Evolutionary conservation across 139 green algal genomes (phyloP), one percentile per base, ranked within the genome.

Genomic region (Chlamydomonas incerta): DNA sequence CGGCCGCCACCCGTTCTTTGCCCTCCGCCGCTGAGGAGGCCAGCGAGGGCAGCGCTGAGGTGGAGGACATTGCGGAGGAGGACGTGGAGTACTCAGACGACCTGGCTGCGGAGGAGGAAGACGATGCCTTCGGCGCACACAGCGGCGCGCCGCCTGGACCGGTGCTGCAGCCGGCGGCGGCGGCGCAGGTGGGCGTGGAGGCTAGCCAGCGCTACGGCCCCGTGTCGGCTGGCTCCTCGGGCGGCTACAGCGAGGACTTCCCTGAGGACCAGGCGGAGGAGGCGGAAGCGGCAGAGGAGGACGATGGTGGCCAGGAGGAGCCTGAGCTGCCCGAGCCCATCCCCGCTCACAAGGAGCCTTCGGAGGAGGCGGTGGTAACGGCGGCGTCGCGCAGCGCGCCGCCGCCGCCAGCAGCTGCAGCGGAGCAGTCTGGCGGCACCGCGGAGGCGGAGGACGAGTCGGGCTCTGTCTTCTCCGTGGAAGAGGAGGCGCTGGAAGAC

Each of bases 191-290:
- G 31, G 79, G 37, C 28, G 3, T 75, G n/a, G 79, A 85, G 47
- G 79, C 68, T 31, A 75, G 79, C 79, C 63, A 75, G 79, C 79
- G 79, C 24, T 85, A 85, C 66, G 79, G 79, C 34, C 79, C 79
- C n/a, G 47, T 66, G 21, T 75, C 79, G 0, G 23, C 68, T 17
- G 33, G 28, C 37, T 74, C 41, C 50, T 75, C 79, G 0, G 26
- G 31, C 26, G 31, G 23, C 31, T 85, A 85, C 66, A 76, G 47
- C 14, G 79, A 75, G 15, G 79, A 85, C 46, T 85, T 85, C 41
- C 11, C 31, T 18, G 33, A 29, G 33, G 67, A 47, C 18, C 31
- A 29, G 67, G 33, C 26, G 5, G 79, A 55, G 46, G 46, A n/a
- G 21, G 73, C 17, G 52, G 50, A 50, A 4, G 66, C 8, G 66